A percentile compares a stretch with the other conserved stretches of the same genome.
Conservation (phyloP, 495 filamentous ascomycete genomes). For the Podospora australis region DNA sequence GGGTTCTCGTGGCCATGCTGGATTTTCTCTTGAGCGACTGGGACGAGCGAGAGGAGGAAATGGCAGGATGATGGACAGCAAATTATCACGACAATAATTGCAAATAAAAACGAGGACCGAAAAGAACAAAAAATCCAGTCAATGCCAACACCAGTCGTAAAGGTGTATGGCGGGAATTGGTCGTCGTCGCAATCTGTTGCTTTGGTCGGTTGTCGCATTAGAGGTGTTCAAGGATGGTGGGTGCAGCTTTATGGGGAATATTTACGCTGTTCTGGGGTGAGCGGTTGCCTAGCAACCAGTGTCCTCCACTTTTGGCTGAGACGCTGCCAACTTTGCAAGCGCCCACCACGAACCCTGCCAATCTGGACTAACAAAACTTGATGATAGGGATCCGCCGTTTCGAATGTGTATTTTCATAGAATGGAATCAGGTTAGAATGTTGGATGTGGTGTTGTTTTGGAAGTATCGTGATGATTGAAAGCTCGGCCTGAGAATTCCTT, state of each 20-base stretch:
- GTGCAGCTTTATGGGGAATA: background rate
- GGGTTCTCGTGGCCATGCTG: conserved; percentile 46
- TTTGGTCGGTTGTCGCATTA: background rate
- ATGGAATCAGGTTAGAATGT: too few relatives aligned
- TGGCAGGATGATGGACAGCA: background rate
- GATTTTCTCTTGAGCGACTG: conserved; percentile 6
- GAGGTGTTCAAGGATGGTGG: background rate
- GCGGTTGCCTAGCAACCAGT: background rate
- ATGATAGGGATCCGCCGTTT: too few relatives aligned
- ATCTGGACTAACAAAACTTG: too few relatives aligned
- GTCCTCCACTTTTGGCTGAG: background rate
- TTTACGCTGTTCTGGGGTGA: too few relatives aligned
- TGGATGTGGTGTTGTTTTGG: too few relatives aligned
- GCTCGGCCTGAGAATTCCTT: too few relatives aligned
- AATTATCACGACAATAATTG: background rate
- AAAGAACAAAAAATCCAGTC: too few relatives aligned
- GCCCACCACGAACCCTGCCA: background rate
- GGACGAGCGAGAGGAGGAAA: background rate
- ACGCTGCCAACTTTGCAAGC: too few relatives aligned
- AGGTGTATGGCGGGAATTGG: background rate
- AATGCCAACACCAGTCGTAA: background rate
- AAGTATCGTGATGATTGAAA: too few relatives aligned
- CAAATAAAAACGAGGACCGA: too few relatives aligned
- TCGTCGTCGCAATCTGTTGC: background rate
- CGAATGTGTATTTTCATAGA: too few relatives aligned